Conservation (phyloP, 306 rosid genomes). For the Inga leiocalycina region DNA sequence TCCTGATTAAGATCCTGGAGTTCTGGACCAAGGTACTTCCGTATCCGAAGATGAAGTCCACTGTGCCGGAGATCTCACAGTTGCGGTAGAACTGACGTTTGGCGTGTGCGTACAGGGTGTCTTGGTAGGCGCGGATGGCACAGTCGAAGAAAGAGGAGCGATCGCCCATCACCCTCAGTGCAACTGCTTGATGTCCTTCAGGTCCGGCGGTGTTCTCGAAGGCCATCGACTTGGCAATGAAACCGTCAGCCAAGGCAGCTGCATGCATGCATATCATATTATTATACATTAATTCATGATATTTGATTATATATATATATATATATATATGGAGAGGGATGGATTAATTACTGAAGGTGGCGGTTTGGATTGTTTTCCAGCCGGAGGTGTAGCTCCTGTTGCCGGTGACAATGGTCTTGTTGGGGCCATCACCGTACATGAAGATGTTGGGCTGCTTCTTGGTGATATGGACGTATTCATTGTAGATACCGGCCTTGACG, state of each 20-base stretch:
- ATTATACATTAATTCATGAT: neutral
- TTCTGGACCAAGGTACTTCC: conserved; percentile 54
- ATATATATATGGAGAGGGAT: too few relatives aligned
- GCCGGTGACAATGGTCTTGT: conserved; percentile 47
- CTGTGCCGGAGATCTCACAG: conserved; percentile 82
- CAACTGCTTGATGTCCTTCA: conserved; percentile 75
- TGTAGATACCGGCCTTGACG: conserved; percentile 66
- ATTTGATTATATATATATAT: too few relatives aligned
- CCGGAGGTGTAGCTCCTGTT: conserved; percentile 26
- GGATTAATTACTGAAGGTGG: conserved; percentile 41
- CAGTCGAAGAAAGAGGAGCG: conserved; percentile 62
- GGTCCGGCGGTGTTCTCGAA: conserved; percentile 80
- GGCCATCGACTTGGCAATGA: conserved; percentile 61
- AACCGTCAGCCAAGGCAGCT: conserved; percentile 39
- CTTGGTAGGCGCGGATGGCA: conserved; percentile 66
- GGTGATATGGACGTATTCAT: conserved; percentile 43
- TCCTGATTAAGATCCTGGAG: conserved; percentile 56
- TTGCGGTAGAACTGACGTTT: conserved; percentile 79
- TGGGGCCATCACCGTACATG: conserved; percentile 76
- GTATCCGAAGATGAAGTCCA: conserved; percentile 83
- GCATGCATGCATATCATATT: neutral
- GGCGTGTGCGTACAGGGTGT: conserved; percentile 65
- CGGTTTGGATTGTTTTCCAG: conserved; percentile 46
- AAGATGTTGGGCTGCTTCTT: conserved; percentile 40
- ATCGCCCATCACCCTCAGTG: conserved; percentile 69